Evolutionary conservation across 2,329 filamentous ascomycete species (phyloP).

Genomic region (Alternaria angustiovoidea): DNA sequence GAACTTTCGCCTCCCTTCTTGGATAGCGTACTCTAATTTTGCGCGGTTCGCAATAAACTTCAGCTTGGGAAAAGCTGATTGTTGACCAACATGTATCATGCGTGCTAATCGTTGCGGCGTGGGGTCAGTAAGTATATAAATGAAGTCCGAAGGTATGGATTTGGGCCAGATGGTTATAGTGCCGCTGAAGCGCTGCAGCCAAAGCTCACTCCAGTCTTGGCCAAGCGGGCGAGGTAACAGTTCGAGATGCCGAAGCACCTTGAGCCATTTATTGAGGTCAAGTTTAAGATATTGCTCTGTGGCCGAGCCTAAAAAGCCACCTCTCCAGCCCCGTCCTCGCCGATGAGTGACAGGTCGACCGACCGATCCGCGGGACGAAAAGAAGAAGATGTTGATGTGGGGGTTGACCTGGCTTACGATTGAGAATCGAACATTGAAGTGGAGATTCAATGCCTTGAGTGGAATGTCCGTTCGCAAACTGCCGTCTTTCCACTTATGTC

Average conservation of each 20-base stretch:
- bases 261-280: slow-evolving; percentile 96
- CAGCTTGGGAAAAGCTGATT: slow-evolving; percentile 88
- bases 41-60: slow-evolving; percentile 90
- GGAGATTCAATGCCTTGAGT: slow-evolving; percentile 88
- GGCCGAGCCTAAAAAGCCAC: slow-evolving; percentile 91
- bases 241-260: slow-evolving; percentile 90
- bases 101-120: slow-evolving; percentile 75
- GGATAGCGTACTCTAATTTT: slow-evolving; percentile 76
- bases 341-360: slow-evolving; percentile 94
- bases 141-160: slow-evolving; percentile 79
- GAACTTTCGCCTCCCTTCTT: slow-evolving; percentile 62
- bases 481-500: slow-evolving; percentile 99
- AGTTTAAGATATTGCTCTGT: slow-evolving; percentile 95
- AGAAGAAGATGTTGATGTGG: slow-evolving; percentile 99
- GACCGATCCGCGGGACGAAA: slow-evolving; percentile 89
- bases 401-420: slow-evolving; percentile 91
- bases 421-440: slow-evolving; percentile 98
- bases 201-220: slow-evolving; percentile 96
- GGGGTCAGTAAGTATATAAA: slow-evolving; percentile 72
- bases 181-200: slow-evolving; percentile 93
- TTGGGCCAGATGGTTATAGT: slow-evolving; percentile 98
- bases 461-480: slow-evolving; percentile 94
- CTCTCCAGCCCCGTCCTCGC: slow-evolving; percentile 91
- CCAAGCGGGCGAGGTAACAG: slow-evolving; percentile 87
- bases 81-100: slow-evolving; percentile 91